Conservation (phyloP, 2,329 filamentous ascomycete species). For the Coniella lustricola region DNA sequence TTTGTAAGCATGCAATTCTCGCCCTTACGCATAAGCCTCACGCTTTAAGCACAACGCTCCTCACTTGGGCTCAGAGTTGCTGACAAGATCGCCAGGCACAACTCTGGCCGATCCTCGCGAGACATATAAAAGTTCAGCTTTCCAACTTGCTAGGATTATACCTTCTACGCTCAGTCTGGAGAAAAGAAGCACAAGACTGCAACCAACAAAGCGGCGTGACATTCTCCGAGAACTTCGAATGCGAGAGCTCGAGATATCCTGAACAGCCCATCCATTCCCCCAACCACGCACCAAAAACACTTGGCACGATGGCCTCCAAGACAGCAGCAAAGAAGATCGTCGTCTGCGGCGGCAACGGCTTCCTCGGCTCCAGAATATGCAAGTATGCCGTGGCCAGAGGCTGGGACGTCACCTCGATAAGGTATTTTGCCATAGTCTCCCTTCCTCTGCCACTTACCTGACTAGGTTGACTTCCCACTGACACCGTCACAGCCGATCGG, state of each 20-base stretch:
- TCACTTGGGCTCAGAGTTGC: background rate
- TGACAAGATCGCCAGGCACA: background rate
- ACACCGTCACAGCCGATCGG: conserved; percentile 63
- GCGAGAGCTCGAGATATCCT: background rate
- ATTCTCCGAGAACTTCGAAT: conserved; percentile 4
- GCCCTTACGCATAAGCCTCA: conserved; percentile 1
- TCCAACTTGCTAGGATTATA: too few relatives aligned
- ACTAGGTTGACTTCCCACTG: background rate
- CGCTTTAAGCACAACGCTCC: background rate
- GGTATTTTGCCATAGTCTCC: conserved; percentile 42
- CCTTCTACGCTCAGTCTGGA: too few relatives aligned
- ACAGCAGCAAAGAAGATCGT: conserved; percentile 69
- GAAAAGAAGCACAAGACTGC: too few relatives aligned
- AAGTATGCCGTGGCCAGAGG: conserved; percentile 77
- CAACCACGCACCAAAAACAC: background rate
- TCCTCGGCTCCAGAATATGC: conserved; percentile 83
- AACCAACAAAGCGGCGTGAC: background rate
- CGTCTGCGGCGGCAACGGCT: conserved; percentile 90
- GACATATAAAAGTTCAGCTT: too few relatives aligned
- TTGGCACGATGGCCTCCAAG: conserved; percentile 37
- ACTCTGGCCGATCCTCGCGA: too few relatives aligned
- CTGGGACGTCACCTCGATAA: conserved; percentile 90
- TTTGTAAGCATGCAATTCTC: background rate
- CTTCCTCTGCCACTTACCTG: background rate
- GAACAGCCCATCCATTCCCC: background rate